Evolutionary conservation across 2,329 filamentous ascomycete species (phyloP), one percentile per base, ranked within the genome.

Genomic region (Sporothrix brunneoviolacea): DNA sequence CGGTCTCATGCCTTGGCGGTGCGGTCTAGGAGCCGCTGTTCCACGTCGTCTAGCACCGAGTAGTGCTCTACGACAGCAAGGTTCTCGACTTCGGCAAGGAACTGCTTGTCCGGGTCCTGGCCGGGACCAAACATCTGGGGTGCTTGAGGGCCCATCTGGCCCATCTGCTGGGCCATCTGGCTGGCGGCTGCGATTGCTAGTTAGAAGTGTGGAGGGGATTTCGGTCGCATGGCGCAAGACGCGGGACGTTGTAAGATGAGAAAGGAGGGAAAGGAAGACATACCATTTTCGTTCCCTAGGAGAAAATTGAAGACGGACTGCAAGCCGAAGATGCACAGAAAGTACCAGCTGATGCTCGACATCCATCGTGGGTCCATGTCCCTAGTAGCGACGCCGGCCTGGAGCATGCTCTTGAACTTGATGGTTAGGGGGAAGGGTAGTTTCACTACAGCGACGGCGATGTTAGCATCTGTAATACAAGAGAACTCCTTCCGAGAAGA

Each of bases 341-440:
- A 97, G 73, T 98, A 98, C 91, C 93, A 98, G 54, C 90, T 95
- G 68, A 98, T 83, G 69, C 90, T 95, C 1, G 91, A 96, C 70
- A 98, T 95, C 93, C 93, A 98, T 69, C 91, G 81, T 10, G 95
- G 93, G 64, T 98, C 94, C 72, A 98, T 84, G 66, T 98, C 93
- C 62, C 84, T 86, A 22, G 94, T 98, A 57, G 90, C 90, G 39
- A 98, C 91, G 61, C 93, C 93, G 37, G 91, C 91, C 72, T 98
- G 93, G 48, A 98, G 77, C 93, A 98, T 98, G 59, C 89, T 93
- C 77, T 98, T 98, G 79, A 98, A 98, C 68, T 95, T 94, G 68
- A 96, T 91, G 28, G 93, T 98, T 58, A 98, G 79, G 4, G 94
- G 93, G 68, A 98, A 98, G 0, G 93, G 93, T 22, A 98, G 71